Percentiles rank a stretch among this genome's conserved stretches.
These are phyloP conservation scores for Solanum infundibuliforme DNA, from an alignment of 257 asterid genomes.

Conservation along the genomic window DNA sequence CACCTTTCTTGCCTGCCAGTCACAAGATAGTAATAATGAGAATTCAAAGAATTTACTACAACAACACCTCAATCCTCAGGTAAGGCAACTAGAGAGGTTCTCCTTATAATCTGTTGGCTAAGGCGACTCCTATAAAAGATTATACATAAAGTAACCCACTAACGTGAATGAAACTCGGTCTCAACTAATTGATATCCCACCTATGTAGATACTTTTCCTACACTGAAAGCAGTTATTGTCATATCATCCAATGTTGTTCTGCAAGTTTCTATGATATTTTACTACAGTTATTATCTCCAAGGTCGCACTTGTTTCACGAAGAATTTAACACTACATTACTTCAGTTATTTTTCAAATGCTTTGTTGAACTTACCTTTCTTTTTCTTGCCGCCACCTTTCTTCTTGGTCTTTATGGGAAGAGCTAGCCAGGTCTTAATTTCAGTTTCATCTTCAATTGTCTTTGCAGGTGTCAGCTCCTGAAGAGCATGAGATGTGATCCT, in stretches of 20 bases:
- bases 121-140: neutral
- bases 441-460: constrained; percentile 53
- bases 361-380: constrained; percentile 57
- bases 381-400: constrained; percentile 94
- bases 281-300: neutral
- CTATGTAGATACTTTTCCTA: neutral
- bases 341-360: neutral
- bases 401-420: constrained; percentile 58
- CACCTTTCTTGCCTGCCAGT: constrained; percentile 55
- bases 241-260: neutral
- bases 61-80: neutral
- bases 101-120: neutral
- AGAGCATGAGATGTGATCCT: constrained; percentile 71
- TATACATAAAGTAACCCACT: neutral
- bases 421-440: constrained; percentile 83
- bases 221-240: neutral
- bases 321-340: neutral
- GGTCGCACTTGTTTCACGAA: neutral
- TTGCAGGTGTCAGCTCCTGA: constrained; percentile 70
- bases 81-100: neutral
- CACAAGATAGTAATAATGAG: neutral
- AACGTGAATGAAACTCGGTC: neutral
- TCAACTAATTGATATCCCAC: neutral
- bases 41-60: neutral
- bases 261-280: neutral